Evolutionary conservation across 139 green algal genomes (phyloP).

Genomic region (Coelastrella sp.): DNA sequence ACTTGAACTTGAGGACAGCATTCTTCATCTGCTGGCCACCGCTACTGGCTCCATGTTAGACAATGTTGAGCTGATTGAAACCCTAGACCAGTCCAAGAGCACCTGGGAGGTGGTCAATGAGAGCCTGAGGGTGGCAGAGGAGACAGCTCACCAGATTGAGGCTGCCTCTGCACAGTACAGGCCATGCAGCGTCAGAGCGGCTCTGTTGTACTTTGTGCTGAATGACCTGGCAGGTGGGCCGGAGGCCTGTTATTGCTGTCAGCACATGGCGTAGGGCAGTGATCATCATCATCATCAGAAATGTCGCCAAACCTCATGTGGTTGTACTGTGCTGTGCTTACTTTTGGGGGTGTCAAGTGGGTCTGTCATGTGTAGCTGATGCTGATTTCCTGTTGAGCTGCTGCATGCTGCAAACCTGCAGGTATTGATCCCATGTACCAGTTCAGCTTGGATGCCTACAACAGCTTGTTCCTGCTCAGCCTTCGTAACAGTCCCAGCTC

Average conservation of each 20-base stretch:
- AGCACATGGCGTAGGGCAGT: too few species aligned
- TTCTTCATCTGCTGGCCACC: slow-evolving; percentile 83
- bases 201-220: slow-evolving; percentile 92
- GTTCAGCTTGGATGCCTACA: slow-evolving; percentile 91
- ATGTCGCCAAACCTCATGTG: too few species aligned
- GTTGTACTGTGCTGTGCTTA: not conserved
- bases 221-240: slow-evolving; percentile 77
- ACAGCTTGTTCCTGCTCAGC: slow-evolving; percentile 81
- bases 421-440: slow-evolving; percentile 36
- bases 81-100: slow-evolving; percentile 91
- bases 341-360: not conserved
- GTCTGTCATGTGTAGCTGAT: not conserved
- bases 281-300: too few species aligned
- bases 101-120: slow-evolving; percentile 87
- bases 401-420: not conserved
- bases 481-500: slow-evolving; percentile 63
- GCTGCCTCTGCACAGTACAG: slow-evolving; percentile 85
- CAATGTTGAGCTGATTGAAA: slow-evolving; percentile 90
- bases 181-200: slow-evolving; percentile 81
- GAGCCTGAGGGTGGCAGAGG: slow-evolving; percentile 82
- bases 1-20: slow-evolving; percentile 88
- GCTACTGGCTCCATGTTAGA: slow-evolving; percentile 90
- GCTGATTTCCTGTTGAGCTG: not conserved
- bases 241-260: not conserved
- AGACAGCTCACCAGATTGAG: slow-evolving; percentile 79